Evolutionary conservation across 2,329 filamentous ascomycete genomes (phyloP), one percentile per base, ranked within the genome.

Genomic region (Aspergillus sp.): DNA sequence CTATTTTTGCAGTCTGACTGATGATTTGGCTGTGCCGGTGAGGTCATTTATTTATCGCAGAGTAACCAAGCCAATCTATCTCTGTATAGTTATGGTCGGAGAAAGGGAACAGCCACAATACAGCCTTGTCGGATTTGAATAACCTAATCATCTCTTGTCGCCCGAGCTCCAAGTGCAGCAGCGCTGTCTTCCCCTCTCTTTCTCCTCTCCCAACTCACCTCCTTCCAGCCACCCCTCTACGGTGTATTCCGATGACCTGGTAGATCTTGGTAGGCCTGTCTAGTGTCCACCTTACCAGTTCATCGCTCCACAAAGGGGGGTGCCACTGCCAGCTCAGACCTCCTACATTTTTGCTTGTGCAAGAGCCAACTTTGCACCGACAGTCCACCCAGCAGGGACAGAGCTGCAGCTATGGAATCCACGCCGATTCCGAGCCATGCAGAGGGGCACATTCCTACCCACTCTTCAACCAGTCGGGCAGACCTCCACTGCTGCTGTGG

Each of bases 401-500:
- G 19, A 48, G 30, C 50, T 27, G 37, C 47, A 57, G 56, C 57
- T 51, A 70, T 70, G 70, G 70, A 70, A 54, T 61, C 67, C 53
- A 68, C 70, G 58, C 53, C 62, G 58, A 61, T 9, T 37, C 24
- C 57, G 57, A 61, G 37, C 56, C 45, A 51, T n/a, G 9, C 44
- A 44, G 51, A 34, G 52, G 45, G 64, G 24, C 70, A 65, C 68
- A 73, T 73, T 71, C 70, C 69, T 52, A 68, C 68, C 55, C 66
- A 72, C 19, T 64, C 60, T 55, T 66, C 65, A 17, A 62, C 61
- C 30, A 50, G 62, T 44, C 64, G 66, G 17, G 61, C 67, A 40
- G 63, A 66, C 41, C 66, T 77, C 49, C 69, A 69, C 56, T 98
- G 95, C 81, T 99, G 93, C 78, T 99, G 93, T 78, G 93, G 92